phyloP scores from a whole-genome alignment of 1,139 yeast genomes.

The Yamadazyma triangularis region DNA sequence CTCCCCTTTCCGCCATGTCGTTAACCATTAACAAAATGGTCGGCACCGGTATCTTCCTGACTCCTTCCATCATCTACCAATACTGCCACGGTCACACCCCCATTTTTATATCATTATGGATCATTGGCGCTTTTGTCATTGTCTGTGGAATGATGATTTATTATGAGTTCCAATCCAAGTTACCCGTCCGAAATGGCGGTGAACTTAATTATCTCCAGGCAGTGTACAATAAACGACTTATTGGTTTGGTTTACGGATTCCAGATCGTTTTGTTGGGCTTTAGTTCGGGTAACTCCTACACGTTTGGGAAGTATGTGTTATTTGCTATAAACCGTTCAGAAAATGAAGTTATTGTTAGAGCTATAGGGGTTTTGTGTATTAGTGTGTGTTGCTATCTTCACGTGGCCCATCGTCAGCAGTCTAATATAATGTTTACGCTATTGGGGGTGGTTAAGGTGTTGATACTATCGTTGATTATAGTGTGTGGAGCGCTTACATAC shows the following conservation, averaged over 20 bases:
- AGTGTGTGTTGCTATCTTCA: constrained; percentile 39
- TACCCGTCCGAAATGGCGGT: constrained; percentile 47
- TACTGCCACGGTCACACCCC: constrained; percentile 43
- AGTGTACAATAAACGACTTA: constrained; percentile 32
- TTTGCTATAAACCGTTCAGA: constrained; percentile 27
- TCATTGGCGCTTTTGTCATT: constrained; percentile 41
- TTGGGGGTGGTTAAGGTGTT: constrained; percentile 41
- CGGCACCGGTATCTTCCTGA: constrained; percentile 49
- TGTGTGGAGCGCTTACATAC: constrained; percentile 29
- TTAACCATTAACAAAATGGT: constrained; percentile 48
- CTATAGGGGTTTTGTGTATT: constrained; percentile 44
- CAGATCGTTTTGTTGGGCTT: constrained; percentile 46
- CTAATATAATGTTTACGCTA: constrained; percentile 39
- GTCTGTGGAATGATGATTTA: constrained; percentile 45
- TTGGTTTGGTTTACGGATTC: constrained; percentile 43
- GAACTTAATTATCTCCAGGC: constrained; percentile 48
- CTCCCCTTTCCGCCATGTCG: constrained; percentile 25
- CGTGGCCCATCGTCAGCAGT: constrained; percentile 33
- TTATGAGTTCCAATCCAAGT: constrained; percentile 43
- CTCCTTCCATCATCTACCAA: constrained; percentile 44
- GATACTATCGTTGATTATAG: constrained; percentile 35
- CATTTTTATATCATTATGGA: constrained; percentile 35
- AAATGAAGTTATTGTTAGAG: constrained; percentile 26
- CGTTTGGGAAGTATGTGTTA: constrained; percentile 46
- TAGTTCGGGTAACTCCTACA: constrained; percentile 48